Evolutionary conservation across 2,329 filamentous ascomycete genomes (phyloP).

Genomic region (Colletotrichum noveboracense): DNA sequence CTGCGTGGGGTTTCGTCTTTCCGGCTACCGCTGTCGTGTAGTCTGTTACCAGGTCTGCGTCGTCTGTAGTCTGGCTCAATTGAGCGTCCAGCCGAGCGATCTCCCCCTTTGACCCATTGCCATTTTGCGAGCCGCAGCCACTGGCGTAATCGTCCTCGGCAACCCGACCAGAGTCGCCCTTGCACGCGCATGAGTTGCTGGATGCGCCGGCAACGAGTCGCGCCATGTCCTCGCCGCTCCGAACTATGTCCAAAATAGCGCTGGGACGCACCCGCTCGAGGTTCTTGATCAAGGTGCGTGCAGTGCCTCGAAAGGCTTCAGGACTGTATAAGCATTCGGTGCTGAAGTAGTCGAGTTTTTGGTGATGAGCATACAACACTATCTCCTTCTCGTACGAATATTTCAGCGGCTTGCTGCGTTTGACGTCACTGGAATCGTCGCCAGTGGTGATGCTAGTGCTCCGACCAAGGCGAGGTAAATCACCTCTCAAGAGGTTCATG

Average conservation of each 20-base stretch:
- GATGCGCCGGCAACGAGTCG: conserved; percentile 73
- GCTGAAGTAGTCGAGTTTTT: conserved; percentile 96
- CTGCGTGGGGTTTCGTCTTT: background rate
- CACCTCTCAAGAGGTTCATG: conserved; percentile 94
- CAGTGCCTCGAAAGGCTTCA: conserved; percentile 93
- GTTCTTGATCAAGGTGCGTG: conserved; percentile 91
- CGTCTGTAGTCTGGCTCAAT: conserved; percentile 68
- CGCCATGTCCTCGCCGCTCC: conserved; percentile 96
- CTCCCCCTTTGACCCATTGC: conserved; percentile 71
- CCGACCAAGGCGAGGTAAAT: conserved; percentile 83
- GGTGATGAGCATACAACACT: conserved; percentile 95
- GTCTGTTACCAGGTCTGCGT: conserved; percentile 69
- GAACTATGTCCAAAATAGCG: conserved; percentile 92
- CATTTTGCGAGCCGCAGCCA: conserved; percentile 49
- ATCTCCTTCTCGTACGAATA: conserved; percentile 99
- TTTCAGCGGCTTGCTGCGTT: conserved; percentile 94
- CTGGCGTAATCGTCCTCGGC: conserved; percentile 62
- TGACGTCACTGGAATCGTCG: conserved; percentile 81
- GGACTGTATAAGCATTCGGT: conserved; percentile 99
- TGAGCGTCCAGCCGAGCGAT: conserved; percentile 83
- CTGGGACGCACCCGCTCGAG: conserved; percentile 91
- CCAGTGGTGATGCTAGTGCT: conserved; percentile 90
- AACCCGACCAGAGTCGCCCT: conserved; percentile 29
- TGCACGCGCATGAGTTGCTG: conserved; percentile 50
- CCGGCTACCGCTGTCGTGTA: conserved; percentile 45